Evolutionary conservation across 192 early-diverging fungal species (phyloP), one percentile per base, ranked within the genome.

Genomic region (Geranomyces variabilis): DNA sequence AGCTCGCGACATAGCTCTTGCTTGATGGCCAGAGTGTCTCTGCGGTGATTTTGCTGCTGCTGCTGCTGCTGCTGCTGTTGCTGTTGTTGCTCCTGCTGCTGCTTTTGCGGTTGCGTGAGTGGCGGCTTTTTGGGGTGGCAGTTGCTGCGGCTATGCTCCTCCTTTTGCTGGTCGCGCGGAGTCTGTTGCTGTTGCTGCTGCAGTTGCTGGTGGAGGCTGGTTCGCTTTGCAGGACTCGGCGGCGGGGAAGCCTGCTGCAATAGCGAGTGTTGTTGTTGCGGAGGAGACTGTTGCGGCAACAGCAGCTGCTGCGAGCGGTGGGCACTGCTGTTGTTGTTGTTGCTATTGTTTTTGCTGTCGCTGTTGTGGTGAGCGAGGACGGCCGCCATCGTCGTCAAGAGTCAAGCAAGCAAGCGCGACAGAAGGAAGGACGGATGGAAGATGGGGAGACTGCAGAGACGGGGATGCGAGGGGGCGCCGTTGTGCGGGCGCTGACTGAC

Each of bases 1-100:
- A 81, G 63, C 24, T 68, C 73, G 30, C 66, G 70, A 21, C 69
- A 73, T 59, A 84, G 75, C 64, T 84, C 55, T 66, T 67, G 41
- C 60, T 84, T 84, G 7, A 84, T 44, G 0, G 73, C 66, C 7
- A 80, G 28, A 44, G 78, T 81, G 65, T 83, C 78, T 44, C 60
- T 71, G n/a, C 79, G 76, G 57, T 60, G 22, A 7, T 13, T 12
- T 57, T 60, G 22, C 28, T 2, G 22, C 30, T 60, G 28, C 17
- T 60, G 28, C 28, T 60, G 28, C 58, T 28, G 22, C 7, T 4
- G 4, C 2, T 28, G 22, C 30, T 30, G 58, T 29, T 60, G 7
- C 28, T 26, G 7, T 60, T 60, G 58, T 8, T 60, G 4, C 51
- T 53, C 6, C 51, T 53, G 51, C 51, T 53, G 51, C 51, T 53